Base-by-base conservation (phyloP, 2,329 filamentous ascomycete species). In the Aspergillus sp. region DNA sequence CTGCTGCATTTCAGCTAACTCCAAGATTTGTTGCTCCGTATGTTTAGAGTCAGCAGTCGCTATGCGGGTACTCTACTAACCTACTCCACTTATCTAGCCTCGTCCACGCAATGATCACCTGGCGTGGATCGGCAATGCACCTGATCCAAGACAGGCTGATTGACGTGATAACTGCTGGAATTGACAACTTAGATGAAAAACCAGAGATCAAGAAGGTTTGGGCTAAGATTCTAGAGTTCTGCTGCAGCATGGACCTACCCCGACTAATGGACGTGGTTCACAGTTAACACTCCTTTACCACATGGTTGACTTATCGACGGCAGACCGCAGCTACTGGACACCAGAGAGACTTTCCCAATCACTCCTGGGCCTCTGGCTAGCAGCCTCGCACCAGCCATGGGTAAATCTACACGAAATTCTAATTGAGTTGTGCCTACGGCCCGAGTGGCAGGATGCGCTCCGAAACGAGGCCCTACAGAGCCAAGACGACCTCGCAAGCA, bases 351-450 rank as follows among this genome's bases (percentile, higher is more conserved):
- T 50, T 27, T 17, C 25, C 3, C 47, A 30, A 17, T 25, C 47
- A 25, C 7, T 50, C 1, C 4, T 50, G n/a, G 47, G 47, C 47
- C 47, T 50, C 11, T 17, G 15, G 23, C 25, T 50, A 10, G 47
- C 47, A n/a, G 47, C 47, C 27, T 50, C 47, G 23, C 47, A 50
- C 47, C 47, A 50, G n/a, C 47, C 47, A 21, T 50, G 47, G 47
- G 47, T 50, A 8, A 50, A 50, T 2, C 25, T 50, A 10, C 15
- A 50, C n/a, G 32, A 11, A 36, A 36, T 36, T 13, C 11, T 36
- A 11, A 11, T 36, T 5, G 32, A 36, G 11, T 6, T 41, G 6
- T 41, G n/a, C n/a, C n/a, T 41, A n/a, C 38, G n/a, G 38, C n/a
- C 38, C 8, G n/a, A 41, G 7, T 41, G 38, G 38, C 38, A 41